phyloP scores from a whole-genome alignment of 2,329 filamentous ascomycete genomes.

The Pseudogymnoascus sp. region DNA sequence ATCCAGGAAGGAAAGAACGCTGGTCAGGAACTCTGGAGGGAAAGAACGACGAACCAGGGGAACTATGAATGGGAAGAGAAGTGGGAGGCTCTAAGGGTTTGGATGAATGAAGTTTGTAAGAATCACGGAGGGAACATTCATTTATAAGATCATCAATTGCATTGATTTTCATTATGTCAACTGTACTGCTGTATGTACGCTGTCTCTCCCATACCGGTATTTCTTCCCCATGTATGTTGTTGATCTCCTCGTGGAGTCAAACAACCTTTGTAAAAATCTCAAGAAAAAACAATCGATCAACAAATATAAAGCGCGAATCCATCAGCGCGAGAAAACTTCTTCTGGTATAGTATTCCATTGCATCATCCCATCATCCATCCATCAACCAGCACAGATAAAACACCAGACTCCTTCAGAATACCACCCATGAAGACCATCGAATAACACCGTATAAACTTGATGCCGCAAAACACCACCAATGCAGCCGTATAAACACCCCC shows the following conservation, averaged over 20 bases:
- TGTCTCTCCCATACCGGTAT: background rate
- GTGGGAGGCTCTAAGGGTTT: background rate
- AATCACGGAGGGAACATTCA: background rate
- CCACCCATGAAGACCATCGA: background rate
- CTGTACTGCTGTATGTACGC: background rate
- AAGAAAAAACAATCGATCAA: background rate
- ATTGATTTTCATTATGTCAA: background rate
- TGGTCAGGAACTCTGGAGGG: background rate
- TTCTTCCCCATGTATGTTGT: background rate
- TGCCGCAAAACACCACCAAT: background rate
- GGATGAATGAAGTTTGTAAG: background rate
- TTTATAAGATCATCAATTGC: background rate
- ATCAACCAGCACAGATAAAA: slow-evolving; percentile 2
- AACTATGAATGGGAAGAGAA: background rate
- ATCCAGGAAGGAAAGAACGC: background rate
- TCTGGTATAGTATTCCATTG: background rate
- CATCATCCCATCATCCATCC: slow-evolving; percentile 2
- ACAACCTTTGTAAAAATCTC: background rate
- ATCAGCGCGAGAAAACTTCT: background rate
- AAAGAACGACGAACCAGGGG: background rate
- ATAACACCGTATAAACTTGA: slow-evolving; percentile 1
- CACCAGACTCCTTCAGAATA: background rate
- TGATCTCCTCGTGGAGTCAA: background rate
- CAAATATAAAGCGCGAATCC: background rate
- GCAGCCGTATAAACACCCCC: background rate